phyloP scores from a whole-genome alignment of 2,329 filamentous ascomycete species.

The Colletotrichum lupini region DNA sequence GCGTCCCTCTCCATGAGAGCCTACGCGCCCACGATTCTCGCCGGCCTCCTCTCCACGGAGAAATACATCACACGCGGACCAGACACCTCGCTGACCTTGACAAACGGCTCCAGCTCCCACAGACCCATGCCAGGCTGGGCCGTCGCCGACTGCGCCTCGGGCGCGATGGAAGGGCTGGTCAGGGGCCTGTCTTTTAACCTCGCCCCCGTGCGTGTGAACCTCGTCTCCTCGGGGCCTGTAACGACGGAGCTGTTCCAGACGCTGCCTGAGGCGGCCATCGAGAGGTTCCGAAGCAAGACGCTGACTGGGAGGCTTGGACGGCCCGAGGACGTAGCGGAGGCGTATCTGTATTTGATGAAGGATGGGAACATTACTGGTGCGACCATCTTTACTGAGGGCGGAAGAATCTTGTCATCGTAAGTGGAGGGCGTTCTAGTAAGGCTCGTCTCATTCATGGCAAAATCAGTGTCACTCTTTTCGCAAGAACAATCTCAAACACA shows the following conservation, averaged over 20 bases:
- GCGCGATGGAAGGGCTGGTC: constrained; percentile 10
- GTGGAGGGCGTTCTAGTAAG: not conserved
- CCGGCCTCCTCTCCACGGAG: not conserved
- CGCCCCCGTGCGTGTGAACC: not conserved
- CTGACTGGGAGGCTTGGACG: not conserved
- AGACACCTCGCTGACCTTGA: constrained; percentile 19
- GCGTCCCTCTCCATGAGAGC: constrained; percentile 5
- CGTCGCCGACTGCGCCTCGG: not conserved
- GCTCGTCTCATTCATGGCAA: too few relatives aligned
- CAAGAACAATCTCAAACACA: too few relatives aligned
- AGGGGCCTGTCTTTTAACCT: constrained; percentile 1
- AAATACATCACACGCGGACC: not conserved
- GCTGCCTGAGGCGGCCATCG: not conserved
- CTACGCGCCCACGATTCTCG: constrained; percentile 10
- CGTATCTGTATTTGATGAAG: constrained; percentile 56
- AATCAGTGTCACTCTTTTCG: too few relatives aligned
- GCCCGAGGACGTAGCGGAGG: constrained; percentile 54
- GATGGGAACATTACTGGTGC: constrained; percentile 50
- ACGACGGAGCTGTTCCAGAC: constrained; percentile 7
- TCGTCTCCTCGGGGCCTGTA: constrained; percentile 14
- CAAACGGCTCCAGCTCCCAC: constrained; percentile 19
- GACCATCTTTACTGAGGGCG: constrained; percentile 41
- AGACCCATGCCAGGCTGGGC: too few relatives aligned
- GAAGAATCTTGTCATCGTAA: constrained; percentile 17
- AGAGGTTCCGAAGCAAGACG: constrained; percentile 10